phyloP scores from a whole-genome alignment of 1,284 basidiomycete genomes.

The Anthracocystis setariae region DNA sequence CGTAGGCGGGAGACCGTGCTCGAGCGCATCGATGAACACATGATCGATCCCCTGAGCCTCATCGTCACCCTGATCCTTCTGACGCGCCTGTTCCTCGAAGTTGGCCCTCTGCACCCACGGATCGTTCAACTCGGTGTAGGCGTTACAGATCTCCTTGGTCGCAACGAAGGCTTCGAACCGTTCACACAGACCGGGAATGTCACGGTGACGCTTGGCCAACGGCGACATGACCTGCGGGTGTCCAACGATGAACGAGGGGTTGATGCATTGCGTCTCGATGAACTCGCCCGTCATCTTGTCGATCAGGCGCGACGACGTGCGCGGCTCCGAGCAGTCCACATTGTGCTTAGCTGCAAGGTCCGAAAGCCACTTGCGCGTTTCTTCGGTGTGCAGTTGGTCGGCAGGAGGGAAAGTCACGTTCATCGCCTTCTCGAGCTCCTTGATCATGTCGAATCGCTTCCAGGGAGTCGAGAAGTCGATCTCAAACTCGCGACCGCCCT shows the following conservation, averaged over 20 bases:
- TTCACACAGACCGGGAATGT: slow-evolving; percentile 82
- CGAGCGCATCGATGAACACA: slow-evolving; percentile 75
- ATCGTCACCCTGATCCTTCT: slow-evolving; percentile 97
- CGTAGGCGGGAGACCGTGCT: slow-evolving; percentile 96
- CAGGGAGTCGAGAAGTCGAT: slow-evolving; percentile 95
- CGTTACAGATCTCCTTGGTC: slow-evolving; percentile 84
- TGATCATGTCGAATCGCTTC: slow-evolving; percentile 98
- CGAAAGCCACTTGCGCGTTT: slow-evolving; percentile 87
- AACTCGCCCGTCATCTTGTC: slow-evolving; percentile 98
- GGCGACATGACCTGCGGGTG: slow-evolving; percentile 99
- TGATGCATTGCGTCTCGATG: slow-evolving; percentile 96
- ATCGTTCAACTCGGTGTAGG: slow-evolving; percentile 83
- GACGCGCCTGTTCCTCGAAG: slow-evolving; percentile 89
- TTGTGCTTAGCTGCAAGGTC: slow-evolving; percentile 85
- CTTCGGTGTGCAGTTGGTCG: slow-evolving; percentile 86
- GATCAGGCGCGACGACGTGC: slow-evolving; percentile 92
- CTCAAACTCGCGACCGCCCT: slow-evolving; percentile 74
- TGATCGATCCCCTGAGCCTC: slow-evolving; percentile 94
- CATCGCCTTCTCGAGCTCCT: slow-evolving; percentile 92
- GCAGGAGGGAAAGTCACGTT: slow-evolving; percentile 92
- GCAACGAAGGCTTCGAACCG: slow-evolving; percentile 99
- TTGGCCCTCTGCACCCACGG: slow-evolving; percentile 84
- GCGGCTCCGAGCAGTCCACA: slow-evolving; percentile 95
- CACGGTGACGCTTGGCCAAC: slow-evolving; percentile 74
- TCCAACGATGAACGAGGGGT: slow-evolving; percentile 92